Conservation (phyloP, 2,329 filamentous ascomycete genomes). For the Ceratocystis lukuohia region DNA sequence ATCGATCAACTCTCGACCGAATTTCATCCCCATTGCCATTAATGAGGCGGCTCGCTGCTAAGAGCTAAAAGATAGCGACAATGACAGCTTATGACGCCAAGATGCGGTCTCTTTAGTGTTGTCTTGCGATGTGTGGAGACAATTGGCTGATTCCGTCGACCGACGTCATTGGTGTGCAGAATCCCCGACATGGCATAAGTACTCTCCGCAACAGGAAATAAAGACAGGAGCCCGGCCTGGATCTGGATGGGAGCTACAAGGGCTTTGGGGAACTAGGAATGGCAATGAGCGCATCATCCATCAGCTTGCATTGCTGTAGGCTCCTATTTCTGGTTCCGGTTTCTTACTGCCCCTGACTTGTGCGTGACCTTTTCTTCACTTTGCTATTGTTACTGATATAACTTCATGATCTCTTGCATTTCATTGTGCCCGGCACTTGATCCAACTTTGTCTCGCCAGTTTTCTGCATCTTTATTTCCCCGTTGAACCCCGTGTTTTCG, state of each 20-base stretch:
- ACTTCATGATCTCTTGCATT: neutral
- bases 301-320: neutral
- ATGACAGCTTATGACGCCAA: neutral
- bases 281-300: neutral
- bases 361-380: neutral
- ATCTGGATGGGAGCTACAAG: neutral
- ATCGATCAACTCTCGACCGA: neutral
- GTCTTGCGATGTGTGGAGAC: neutral
- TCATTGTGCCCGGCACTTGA: neutral
- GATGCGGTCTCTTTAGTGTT: neutral
- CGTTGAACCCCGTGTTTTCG: neutral
- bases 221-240: neutral
- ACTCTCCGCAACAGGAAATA: constrained; percentile 3
- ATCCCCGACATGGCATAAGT: neutral
- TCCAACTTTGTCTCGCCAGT: neutral
- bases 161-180: neutral
- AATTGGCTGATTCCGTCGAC: constrained; percentile 6
- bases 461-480: neutral
- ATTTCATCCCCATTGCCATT: neutral
- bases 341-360: neutral
- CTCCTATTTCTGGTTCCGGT: neutral
- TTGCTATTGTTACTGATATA: neutral
- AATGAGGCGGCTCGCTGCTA: neutral
- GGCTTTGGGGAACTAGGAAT: neutral
- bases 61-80: neutral